Evolutionary conservation across 106 monocot genomes (phyloP), one percentile per base, ranked within the genome.

Genomic region (Apostasia ramifera): DNA sequence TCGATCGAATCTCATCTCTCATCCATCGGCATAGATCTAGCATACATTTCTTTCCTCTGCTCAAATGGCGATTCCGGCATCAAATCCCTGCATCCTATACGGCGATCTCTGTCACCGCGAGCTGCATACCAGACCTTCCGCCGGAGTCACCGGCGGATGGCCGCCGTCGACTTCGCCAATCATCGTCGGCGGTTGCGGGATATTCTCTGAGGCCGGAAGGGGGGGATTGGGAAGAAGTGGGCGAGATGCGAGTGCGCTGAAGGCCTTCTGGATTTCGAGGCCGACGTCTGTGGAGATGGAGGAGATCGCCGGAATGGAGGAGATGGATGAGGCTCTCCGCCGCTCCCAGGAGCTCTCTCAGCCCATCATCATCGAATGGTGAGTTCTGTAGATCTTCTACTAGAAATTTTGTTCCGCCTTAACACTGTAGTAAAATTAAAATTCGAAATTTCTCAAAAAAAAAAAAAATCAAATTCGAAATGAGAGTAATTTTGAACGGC

Each of bases 311-410:
- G 64, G 66, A 11, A 69, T 68, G 59, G 94, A 94, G 43, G 78
- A 91, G 57, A 64, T 94, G 43, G 94, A 94, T 63, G 65, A 79
- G 48, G 68, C 81, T 41, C 79, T 94, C 39, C 56, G 70, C 54
- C 60, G 44, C 39, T 74, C 94, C 1, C 44, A 81, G 74, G 83
- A 88, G 79, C 70, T 72, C 6, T 69, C 75, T 40, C 76, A 79
- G 46, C 82, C 87, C 51, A 66, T 94, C 45, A 51, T 94, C 70
- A 76, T 94, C 61, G 91, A 94, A 15, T 94, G 94, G 94, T 93
- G 38, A 44, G 59, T 70, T 51, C 66, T 2, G 41, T 1, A 61
- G 42, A 39, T 52, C 52, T 6, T 52, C 4, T 52, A 52, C 4
- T 6, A 6, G 10, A 6, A 6, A 52, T 10, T 52, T 52, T 52